Base-by-base conservation (phyloP, 257 asterid genomes). In the Przewalskia tangutica region DNA sequence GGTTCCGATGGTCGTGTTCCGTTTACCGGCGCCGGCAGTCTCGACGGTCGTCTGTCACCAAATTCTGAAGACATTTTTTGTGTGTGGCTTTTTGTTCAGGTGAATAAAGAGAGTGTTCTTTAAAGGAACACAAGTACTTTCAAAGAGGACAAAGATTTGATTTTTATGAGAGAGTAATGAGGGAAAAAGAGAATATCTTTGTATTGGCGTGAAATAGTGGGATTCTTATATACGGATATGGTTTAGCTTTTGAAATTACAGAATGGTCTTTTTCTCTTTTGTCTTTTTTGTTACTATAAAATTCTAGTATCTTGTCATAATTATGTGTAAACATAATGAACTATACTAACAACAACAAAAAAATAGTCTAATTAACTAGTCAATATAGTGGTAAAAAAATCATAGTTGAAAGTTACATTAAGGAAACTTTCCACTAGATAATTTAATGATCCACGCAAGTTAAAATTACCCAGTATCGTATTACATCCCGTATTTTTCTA, bases 1-100 rank as follows among this genome's bases (percentile, higher is more conserved):
- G 83, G 88, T 77, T 87, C 89, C 2, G 85, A 53, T 6, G 91
- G 87, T n/a, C 79, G 71, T 20, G 85, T 55, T 77, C 67, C 75
- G 60, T 81, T 62, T 10, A 83, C 77, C 20, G 77, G 44, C 65
- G 53, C 60, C 44, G 79, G 60, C 8, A 73, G 79, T 23, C 86
- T 82, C 55, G 81, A 84, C 23, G 85, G 86, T 17, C 79, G 84
- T 16, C 86, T 82, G 20, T 85, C 86, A 5, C 85, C 87, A 67
- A 81, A 70, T 38, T 86, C 89, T 58, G 91, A 71, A 71, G 85
- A 86, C 84, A 85, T 84, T 40, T 80, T 11, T 4, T 38, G 42
- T 16, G 9, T 27, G 38, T 38, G 8, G 13, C 13, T 40, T 55
- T 32, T 68, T 76, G 16, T 63, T 80, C 81, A 36, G 78, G 50